Percentiles rank a stretch among this genome's conserved stretches.
Evolutionary conservation across 2,329 filamentous ascomycete genomes (phyloP).

Genomic region (Exophiala dermatitidis): DNA sequence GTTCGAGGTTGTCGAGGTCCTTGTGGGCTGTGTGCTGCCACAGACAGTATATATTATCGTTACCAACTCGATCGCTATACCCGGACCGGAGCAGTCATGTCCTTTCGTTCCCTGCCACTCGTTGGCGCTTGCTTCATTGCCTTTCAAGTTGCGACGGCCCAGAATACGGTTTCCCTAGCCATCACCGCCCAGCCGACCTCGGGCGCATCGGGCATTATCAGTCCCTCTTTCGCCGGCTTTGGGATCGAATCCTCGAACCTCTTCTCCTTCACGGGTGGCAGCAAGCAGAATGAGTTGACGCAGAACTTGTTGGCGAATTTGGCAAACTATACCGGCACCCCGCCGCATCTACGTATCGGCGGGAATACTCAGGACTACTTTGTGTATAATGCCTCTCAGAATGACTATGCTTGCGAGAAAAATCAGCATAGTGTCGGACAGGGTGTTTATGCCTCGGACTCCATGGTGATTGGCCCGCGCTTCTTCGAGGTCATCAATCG

Average conservation of each 20-base stretch:
- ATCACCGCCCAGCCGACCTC: slow-evolving; percentile 19
- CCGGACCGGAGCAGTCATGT: slow-evolving; percentile 9
- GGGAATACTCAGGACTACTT: slow-evolving; percentile 49
- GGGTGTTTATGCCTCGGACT: slow-evolving; percentile 38
- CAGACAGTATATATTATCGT: background rate
- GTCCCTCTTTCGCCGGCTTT: slow-evolving; percentile 44
- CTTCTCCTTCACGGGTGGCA: slow-evolving; percentile 45
- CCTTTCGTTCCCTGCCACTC: slow-evolving; percentile 18
- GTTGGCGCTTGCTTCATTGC: slow-evolving; percentile 11
- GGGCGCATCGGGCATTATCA: slow-evolving; percentile 28
- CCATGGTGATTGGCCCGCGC: slow-evolving; percentile 42
- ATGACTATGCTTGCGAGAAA: slow-evolving; percentile 33
- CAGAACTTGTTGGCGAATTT: slow-evolving; percentile 46
- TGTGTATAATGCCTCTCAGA: slow-evolving; percentile 37
- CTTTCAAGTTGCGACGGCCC: slow-evolving; percentile 8
- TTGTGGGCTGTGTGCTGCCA: background rate
- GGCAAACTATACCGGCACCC: slow-evolving; percentile 43
- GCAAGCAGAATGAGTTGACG: slow-evolving; percentile 39
- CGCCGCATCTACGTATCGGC: slow-evolving; percentile 44
- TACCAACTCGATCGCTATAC: background rate
- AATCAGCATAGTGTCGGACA: slow-evolving; percentile 36
- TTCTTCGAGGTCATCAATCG: slow-evolving; percentile 45
- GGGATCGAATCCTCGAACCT: slow-evolving; percentile 49
- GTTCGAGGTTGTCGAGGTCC: slow-evolving; percentile 1
- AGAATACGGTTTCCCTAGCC: slow-evolving; percentile 16